Percentiles rank a stretch among this genome's conserved stretches.
phyloP scores from a whole-genome alignment of 768 basidiomycete genomes.

The Phlebiopsis flavidoalba region DNA sequence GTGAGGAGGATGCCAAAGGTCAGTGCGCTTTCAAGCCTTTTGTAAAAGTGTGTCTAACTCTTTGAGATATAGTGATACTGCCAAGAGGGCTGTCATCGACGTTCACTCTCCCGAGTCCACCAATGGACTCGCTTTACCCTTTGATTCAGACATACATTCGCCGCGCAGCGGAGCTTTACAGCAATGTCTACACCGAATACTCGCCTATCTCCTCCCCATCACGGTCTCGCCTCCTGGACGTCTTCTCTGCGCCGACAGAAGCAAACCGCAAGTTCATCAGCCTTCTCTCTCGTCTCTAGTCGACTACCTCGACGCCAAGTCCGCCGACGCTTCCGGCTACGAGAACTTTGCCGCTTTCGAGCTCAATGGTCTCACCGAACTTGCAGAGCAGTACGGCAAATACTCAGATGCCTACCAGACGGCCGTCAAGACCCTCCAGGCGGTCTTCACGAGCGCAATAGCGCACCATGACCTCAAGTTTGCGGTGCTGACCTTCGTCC shows the following conservation, averaged over 20 bases:
- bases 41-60: background rate
- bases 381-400: slow-evolving; percentile 42
- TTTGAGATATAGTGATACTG: slow-evolving; percentile 41
- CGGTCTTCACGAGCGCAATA: slow-evolving; percentile 40
- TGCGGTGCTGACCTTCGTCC: slow-evolving; percentile 46
- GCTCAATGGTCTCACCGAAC: slow-evolving; percentile 40
- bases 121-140: slow-evolving; percentile 39
- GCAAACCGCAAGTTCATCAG: slow-evolving; percentile 34
- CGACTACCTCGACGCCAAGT: slow-evolving; percentile 46
- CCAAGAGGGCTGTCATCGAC: slow-evolving; percentile 46
- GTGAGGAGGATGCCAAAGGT: slow-evolving; percentile 55
- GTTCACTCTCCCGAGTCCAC: slow-evolving; percentile 32
- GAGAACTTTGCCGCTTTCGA: slow-evolving; percentile 58
- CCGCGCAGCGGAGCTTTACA: slow-evolving; percentile 54
- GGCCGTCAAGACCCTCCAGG: slow-evolving; percentile 41
- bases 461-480: slow-evolving; percentile 37
- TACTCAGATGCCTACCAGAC: slow-evolving; percentile 50
- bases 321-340: slow-evolving; percentile 8
- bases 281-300: slow-evolving; percentile 40
- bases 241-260: slow-evolving; percentile 37
- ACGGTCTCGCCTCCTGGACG: slow-evolving; percentile 30
- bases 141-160: slow-evolving; percentile 54
- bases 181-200: slow-evolving; percentile 43
- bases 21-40: slow-evolving; percentile 10
- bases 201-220: slow-evolving; percentile 27